These are phyloP conservation scores for Pochonia chlamydosporia DNA, from an alignment of 2,329 filamentous ascomycete species.

Conservation along the genomic window DNA sequence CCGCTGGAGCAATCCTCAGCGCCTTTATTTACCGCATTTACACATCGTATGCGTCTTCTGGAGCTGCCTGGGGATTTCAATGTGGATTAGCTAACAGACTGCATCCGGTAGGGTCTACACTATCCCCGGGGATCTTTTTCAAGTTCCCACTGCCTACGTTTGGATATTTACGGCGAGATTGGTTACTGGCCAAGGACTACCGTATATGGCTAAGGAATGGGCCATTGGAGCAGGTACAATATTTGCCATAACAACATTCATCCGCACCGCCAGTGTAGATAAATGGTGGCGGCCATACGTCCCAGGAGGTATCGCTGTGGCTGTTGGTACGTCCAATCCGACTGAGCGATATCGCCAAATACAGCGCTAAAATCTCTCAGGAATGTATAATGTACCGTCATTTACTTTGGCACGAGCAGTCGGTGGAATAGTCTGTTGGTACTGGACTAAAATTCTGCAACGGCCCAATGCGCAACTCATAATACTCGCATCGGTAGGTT, in stretches of 20 bases:
- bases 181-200: conserved; percentile 85
- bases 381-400: conserved; percentile 96
- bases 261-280: conserved; percentile 55
- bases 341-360: background rate
- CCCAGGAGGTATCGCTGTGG: conserved; percentile 91
- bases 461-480: conserved; percentile 70
- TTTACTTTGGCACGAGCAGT: conserved; percentile 87
- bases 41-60: conserved; percentile 41
- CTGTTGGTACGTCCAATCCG: conserved; percentile 57
- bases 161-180: conserved; percentile 96
- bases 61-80: background rate
- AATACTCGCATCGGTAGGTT: conserved; percentile 67
- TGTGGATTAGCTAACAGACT: background rate
- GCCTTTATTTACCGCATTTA: conserved; percentile 87
- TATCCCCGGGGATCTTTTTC: conserved; percentile 83
- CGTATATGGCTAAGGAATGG: conserved; percentile 76
- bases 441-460: conserved; percentile 58
- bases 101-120: conserved; percentile 61
- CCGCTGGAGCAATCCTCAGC: conserved; percentile 78
- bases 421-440: conserved; percentile 70
- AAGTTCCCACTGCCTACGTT: conserved; percentile 90
- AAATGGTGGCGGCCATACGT: conserved; percentile 68
- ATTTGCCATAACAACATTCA: conserved; percentile 64
- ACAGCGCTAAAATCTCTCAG: conserved; percentile 29
- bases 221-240: conserved; percentile 68